A percentile compares a stretch with the other conserved stretches of the same genome.
Evolutionary conservation across 495 filamentous ascomycete genomes (phyloP).

Genomic region (Aspergillus egyptiacus): DNA sequence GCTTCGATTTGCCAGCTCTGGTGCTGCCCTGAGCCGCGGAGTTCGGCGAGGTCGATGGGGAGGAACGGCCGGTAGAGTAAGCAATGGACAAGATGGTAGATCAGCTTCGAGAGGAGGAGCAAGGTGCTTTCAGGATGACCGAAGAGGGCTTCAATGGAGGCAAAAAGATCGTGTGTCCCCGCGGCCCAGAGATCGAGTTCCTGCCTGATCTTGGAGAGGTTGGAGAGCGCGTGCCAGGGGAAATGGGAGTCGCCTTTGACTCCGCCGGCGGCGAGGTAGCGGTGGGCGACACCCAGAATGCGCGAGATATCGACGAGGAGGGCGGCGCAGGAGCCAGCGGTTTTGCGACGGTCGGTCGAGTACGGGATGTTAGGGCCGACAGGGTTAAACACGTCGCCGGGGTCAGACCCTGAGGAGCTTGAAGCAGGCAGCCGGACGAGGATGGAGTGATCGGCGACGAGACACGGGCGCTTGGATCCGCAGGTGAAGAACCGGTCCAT

Average conservation of each 20-base stretch:
- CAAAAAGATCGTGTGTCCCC: slow-evolving; percentile 72
- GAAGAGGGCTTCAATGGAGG: slow-evolving; percentile 66
- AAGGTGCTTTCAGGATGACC: slow-evolving; percentile 71
- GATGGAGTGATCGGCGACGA: slow-evolving; percentile 69
- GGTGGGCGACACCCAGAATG: slow-evolving; percentile 75
- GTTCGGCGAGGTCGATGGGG: slow-evolving; percentile 72
- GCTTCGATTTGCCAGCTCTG: slow-evolving; percentile 89
- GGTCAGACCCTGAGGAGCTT: slow-evolving; percentile 45
- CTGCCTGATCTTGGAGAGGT: slow-evolving; percentile 76
- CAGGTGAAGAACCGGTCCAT: slow-evolving; percentile 74
- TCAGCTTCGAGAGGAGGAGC: slow-evolving; percentile 72
- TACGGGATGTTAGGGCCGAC: slow-evolving; percentile 66
- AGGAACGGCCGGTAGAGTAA: slow-evolving; percentile 80
- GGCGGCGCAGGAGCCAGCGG: slow-evolving; percentile 63
- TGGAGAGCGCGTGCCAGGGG: slow-evolving; percentile 80
- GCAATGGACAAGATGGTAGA: slow-evolving; percentile 80
- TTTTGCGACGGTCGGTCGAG: slow-evolving; percentile 58
- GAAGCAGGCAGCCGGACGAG: slow-evolving; percentile 62
- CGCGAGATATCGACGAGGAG: slow-evolving; percentile 78
- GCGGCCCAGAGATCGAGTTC: slow-evolving; percentile 81
- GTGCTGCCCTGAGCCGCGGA: slow-evolving; percentile 72
- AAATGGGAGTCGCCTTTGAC: slow-evolving; percentile 86
- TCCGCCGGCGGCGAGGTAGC: slow-evolving; percentile 76
- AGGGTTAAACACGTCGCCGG: slow-evolving; percentile 66
- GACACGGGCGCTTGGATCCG: slow-evolving; percentile 70